Evolutionary conservation across 768 basidiomycete genomes (phyloP).

Genomic region (Lactarius akahatsu): DNA sequence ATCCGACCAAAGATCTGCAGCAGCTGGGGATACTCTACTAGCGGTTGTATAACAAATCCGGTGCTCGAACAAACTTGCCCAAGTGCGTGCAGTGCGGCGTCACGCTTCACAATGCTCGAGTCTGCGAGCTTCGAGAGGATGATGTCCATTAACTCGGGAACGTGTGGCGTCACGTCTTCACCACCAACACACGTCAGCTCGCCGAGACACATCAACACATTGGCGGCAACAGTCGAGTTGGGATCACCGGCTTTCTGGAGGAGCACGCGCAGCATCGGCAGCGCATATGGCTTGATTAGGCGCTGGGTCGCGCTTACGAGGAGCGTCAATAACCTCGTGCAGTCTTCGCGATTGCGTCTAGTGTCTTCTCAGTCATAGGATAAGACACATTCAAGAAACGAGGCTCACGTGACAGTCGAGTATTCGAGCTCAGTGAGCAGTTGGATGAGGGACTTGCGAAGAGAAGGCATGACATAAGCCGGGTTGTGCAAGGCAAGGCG

Average conservation of each 20-base stretch:
- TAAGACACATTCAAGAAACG: neutral
- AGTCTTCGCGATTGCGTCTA: conserved; percentile 88
- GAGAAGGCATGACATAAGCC: conserved; percentile 96
- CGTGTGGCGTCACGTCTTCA: conserved; percentile 81
- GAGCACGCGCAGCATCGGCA: conserved; percentile 91
- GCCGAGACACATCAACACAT: conserved; percentile 91
- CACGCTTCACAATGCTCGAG: conserved; percentile 82
- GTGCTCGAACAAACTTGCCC: conserved; percentile 96
- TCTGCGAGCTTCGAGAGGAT: conserved; percentile 90
- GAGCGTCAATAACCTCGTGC: conserved; percentile 83
- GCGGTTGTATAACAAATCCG: conserved; percentile 88
- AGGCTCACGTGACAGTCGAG: conserved; percentile 77
- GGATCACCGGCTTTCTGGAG: conserved; percentile 84
- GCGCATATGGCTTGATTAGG: conserved; percentile 92
- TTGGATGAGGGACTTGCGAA: conserved; percentile 94
- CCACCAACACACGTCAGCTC: conserved; percentile 92
- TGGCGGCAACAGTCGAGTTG: conserved; percentile 86
- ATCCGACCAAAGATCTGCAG: conserved; percentile 84
- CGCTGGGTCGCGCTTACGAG: conserved; percentile 90
- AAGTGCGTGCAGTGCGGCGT: conserved; percentile 90
- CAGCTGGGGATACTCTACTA: conserved; percentile 88
- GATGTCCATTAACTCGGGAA: conserved; percentile 85
- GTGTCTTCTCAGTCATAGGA: conserved; percentile 18
- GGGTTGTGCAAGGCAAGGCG: conserved; percentile 94
- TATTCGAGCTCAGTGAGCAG: conserved; percentile 96